Evolutionary conservation across 805 yeast genomes (phyloP), one percentile per base, ranked within the genome.

Genomic region (Cyberlindnera subsufficiens): DNA sequence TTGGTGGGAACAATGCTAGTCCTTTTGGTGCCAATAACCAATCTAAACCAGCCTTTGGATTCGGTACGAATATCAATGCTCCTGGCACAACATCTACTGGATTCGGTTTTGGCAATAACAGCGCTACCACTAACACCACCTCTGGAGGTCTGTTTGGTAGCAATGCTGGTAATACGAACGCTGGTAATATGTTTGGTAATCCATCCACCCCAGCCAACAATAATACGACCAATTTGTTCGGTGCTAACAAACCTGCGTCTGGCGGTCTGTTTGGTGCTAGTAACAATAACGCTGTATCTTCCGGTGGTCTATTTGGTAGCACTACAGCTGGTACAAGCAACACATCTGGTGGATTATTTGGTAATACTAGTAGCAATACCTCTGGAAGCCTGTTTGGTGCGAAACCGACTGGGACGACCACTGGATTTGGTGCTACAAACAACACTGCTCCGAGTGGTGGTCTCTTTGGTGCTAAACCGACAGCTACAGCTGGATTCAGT

Each of bases 61-160:
- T 63, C 45, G 67, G 66, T 30, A 30, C 55, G 17, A 45, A 38
- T 27, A 49, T 37, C 27, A 44, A 37, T 30, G 35, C 42, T 11
- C 38, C 47, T 9, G 14, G 17, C 9, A 30, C 38, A 16, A 40
- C 38, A 7, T 37, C 41, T 2, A 37, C 43, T 2, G 40, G 40
- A 9, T 40, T 41, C 30, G 78, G 46, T 5, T 35, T 30, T 15
- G 51, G 44, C 19, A 44, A 37, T 37, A 46, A 40, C 39, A 40
- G 55, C 19, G 47, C 47, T 19, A 32, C 56, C 13, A 54, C 53
- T 33, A 48, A 48, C 43, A 35, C 54, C 45, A 43, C 49, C 7
- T 42, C 49, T 41, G 56, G 75, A 40, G 75, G 74, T 10, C 45
- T 72, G 15, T 71, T 68, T 58, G 77, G 77, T 35, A 52, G 38